Evolutionary conservation across 2,329 filamentous ascomycete species (phyloP).

Genomic region (Alternaria burnsii): DNA sequence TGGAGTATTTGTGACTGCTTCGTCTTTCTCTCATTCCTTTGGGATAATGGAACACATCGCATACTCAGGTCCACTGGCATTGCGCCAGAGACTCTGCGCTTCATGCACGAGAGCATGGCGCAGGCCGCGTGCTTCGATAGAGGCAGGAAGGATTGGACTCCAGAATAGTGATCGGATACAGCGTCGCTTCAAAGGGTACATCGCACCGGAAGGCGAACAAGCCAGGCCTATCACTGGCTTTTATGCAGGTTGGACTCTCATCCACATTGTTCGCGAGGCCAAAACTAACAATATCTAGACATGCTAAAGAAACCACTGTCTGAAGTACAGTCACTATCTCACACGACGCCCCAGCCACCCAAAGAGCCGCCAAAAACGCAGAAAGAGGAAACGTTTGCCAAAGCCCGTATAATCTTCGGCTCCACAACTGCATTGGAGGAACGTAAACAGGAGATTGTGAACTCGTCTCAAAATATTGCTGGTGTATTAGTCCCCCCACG

Average conservation of each 20-base stretch:
- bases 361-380: conserved; percentile 55
- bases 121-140: conserved; percentile 1
- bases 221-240: conserved; percentile 50
- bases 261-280: not conserved
- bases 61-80: conserved; percentile 24
- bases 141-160: conserved; percentile 32
- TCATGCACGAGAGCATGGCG: conserved; percentile 34
- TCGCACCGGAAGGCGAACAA: conserved; percentile 50
- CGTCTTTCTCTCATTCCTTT: not conserved
- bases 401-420: conserved; percentile 79
- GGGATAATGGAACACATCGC: conserved; percentile 26
- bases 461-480: conserved; percentile 71
- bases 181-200: conserved; percentile 45
- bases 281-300: conserved; percentile 43
- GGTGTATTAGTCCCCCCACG: conserved; percentile 84
- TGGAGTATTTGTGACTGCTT: not conserved
- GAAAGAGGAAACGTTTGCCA: conserved; percentile 64
- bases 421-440: conserved; percentile 77
- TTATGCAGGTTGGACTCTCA: conserved; percentile 42
- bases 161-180: conserved; percentile 49
- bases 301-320: conserved; percentile 44
- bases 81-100: conserved; percentile 36
- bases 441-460: conserved; percentile 67
- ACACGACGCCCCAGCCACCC: conserved; percentile 44
- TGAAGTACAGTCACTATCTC: conserved; percentile 41